Base-by-base conservation (phyloP, 257 asterid species). In the Solanum ossicruentum region DNA sequence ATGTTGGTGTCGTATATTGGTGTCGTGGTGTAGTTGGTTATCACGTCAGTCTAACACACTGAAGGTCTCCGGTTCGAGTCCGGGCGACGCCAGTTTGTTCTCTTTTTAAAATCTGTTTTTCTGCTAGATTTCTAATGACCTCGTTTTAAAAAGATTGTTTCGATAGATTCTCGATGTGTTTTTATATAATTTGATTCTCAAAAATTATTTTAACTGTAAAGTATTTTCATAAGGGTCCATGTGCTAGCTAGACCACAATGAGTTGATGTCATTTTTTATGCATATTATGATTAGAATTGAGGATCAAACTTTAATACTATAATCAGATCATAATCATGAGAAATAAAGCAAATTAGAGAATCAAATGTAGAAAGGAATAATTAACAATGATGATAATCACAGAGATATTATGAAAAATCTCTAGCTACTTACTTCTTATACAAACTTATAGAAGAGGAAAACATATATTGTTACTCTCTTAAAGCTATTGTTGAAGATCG, bases 1-100 rank as follows among this genome's bases (percentile, higher is more conserved):
- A 16, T 9, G 10, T 4, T 26, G 49, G 83, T 78, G 60, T 93
- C 93, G 94, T 90, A n/a, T n/a, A n/a, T 4, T 26, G 49, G 83
- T 78, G 60, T 93, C 93, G 94, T 90, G 94, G 95, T 93, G 95
- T 93, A 93, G 97, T 93, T 93, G 95, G 97, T 93, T 93, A 93
- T 91, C 94, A 92, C 93, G 94, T 93, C 96, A 91, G 94, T 93
- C 95, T 91, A 92, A 92, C 95, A 90, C 95, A 90, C 95, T 90
- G 94, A 92, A 93, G 94, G 97, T 92, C 97, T 92, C 97, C 95
- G 94, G 93, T 91, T 91, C 94, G 91, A 92, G 73, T 49, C 93
- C 94, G 92, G 94, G 94, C 95, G 93, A 92, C 71, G 97, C 94
- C 96, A 91, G 0, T 4, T 72, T 0, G 1, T 0, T 5, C 5